Evolutionary conservation across 2,329 filamentous ascomycete species (phyloP), one percentile per base, ranked within the genome.

Genomic region (Tolypocladium nubicola): DNA sequence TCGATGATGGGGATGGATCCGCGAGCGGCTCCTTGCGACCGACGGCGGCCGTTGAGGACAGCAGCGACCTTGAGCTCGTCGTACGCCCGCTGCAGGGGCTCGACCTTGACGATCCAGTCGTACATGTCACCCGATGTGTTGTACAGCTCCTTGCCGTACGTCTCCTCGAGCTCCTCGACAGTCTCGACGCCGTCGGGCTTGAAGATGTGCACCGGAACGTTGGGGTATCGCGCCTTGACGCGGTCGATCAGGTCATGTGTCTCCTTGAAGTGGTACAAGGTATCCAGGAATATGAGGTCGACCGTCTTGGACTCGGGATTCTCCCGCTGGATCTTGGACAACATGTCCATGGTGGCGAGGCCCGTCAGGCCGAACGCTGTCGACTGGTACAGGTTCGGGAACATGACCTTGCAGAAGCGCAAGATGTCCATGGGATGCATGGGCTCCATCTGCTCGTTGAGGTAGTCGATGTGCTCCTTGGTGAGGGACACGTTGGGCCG

Each of bases 61-160:
- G 94, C 94, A 58, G 88, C 87, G 57, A 97, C 92, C 66, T 88
- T 84, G 59, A 97, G 83, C 62, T 96, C 88, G 21, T 86, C 79
- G 74, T 97, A 97, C 8, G 94, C 90, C 60, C 94, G 86, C 75
- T 96, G 87, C 57, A 92, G 90, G 19, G 94, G 94, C 79, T 99
- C 94, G 53, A 99, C 94, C 79, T 99, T 99, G 76, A 92, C 94
- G 61, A 94, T 80, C 81, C 90, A 97, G 80, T 99, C 94, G 75
- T 99, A 99, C 67, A 93, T 82, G 68, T 97, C 89, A 54, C 91
- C 82, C 62, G 94, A 87, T 38, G 79, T 83, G 70, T 96, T 88
- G 86, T 92, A 99, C 53, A 97, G 77, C 63, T 84, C 83, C 69
- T 86, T 79, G 67, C 94, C 94, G 69, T 97, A 90, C 67, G 84